These are phyloP conservation scores for Xylaria curta DNA, from an alignment of 495 filamentous ascomycete genomes.

Conservation along the genomic window DNA sequence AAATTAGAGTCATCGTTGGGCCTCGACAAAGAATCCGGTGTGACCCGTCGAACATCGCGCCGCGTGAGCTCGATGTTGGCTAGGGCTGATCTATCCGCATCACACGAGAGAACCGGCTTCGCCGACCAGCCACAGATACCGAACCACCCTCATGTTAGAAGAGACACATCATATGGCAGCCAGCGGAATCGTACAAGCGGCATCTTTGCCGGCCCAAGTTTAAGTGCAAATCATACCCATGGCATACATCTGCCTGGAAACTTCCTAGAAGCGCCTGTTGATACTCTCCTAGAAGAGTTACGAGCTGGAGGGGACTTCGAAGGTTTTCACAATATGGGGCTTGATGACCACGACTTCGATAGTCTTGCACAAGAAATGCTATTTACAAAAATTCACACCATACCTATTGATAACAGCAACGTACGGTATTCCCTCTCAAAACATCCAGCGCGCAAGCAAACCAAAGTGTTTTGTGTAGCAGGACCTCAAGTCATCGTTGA, in stretches of 20 bases:
- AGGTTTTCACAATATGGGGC: conserved; percentile 71
- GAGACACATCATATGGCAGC: conserved; percentile 76
- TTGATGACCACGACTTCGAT: conserved; percentile 71
- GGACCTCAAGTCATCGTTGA: conserved; percentile 62
- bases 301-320: conserved; percentile 65
- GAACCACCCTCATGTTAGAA: conserved; percentile 55
- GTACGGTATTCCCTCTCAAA: conserved; percentile 61
- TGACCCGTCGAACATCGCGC: conserved; percentile 75
- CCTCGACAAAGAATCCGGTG: conserved; percentile 64
- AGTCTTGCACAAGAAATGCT: conserved; percentile 76
- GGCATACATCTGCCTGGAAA: conserved; percentile 51
- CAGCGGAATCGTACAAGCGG: conserved; percentile 67
- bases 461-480: conserved; percentile 69
- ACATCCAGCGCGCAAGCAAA: conserved; percentile 54
- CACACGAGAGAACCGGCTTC: conserved; percentile 76
- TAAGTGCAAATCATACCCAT: conserved; percentile 48
- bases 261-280: conserved; percentile 70
- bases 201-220: conserved; percentile 47
- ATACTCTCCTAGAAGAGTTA: conserved; percentile 75
- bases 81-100: conserved; percentile 82
- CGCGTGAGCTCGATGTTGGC: conserved; percentile 92
- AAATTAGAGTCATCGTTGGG: conserved; percentile 70
- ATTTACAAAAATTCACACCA: conserved; percentile 73
- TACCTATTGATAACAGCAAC: conserved; percentile 67
- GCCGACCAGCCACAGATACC: conserved; percentile 66